phyloP scores from a whole-genome alignment of 2,329 filamentous ascomycete genomes.

The Ophiostoma tasmaniense region DNA sequence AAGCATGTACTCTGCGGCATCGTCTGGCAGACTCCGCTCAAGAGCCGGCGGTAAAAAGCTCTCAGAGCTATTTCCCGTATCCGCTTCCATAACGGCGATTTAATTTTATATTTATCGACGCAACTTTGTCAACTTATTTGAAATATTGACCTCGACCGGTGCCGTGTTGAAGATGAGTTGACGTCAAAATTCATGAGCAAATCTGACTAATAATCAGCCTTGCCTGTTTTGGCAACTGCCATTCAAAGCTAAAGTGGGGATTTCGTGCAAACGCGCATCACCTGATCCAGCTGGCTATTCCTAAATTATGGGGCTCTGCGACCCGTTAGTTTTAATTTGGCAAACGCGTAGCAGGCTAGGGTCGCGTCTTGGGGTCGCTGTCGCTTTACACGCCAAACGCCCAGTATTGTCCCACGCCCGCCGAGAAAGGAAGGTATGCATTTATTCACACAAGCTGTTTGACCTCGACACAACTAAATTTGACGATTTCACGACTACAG shows the following conservation, averaged over 20 bases:
- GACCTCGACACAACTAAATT: neutral
- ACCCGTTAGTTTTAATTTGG: neutral
- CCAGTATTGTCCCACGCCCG: neutral
- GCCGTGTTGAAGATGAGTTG: slow-evolving; percentile 6
- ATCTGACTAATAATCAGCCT: neutral
- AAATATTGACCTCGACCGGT: neutral
- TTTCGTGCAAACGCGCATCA: neutral
- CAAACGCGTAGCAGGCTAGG: neutral
- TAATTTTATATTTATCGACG: neutral
- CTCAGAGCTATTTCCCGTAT: neutral
- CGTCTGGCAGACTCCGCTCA: slow-evolving; percentile 53
- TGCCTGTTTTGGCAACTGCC: neutral
- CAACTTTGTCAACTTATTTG: neutral
- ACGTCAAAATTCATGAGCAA: neutral
- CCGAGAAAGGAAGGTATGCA: neutral
- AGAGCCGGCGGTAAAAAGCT: neutral
- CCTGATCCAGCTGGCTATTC: neutral
- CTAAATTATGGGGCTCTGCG: neutral
- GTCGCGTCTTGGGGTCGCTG: neutral
- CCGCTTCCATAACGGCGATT: neutral
- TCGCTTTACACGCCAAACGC: neutral
- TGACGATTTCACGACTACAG: neutral
- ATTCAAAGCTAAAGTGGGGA: neutral
- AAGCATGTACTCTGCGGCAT: slow-evolving; percentile 77
- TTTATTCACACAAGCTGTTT: neutral